Percentiles rank a stretch among this genome's conserved stretches.
Conservation (phyloP, 192 early-diverging fungal species). For the Podochytrium sp. region DNA sequence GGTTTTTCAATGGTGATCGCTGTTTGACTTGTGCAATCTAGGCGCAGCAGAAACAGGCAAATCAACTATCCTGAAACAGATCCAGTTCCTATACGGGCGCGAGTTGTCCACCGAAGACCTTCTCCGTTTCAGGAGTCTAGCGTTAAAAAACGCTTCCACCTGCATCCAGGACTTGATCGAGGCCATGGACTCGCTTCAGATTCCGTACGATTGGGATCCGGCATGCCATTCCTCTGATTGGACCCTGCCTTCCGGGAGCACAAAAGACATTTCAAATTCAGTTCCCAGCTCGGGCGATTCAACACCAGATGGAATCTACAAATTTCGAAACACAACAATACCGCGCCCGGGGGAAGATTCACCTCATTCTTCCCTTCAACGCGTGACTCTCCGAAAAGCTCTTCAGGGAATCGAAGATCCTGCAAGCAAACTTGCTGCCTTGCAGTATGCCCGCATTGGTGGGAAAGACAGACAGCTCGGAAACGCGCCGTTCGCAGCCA, state of each 20-base stretch:
- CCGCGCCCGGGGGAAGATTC: too few species aligned
- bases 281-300: neutral
- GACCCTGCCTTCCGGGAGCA: neutral
- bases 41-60: constrained; percentile 54
- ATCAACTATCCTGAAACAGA: constrained; percentile 52
- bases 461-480: constrained; percentile 7
- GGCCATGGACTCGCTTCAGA: constrained; percentile 41
- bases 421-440: neutral
- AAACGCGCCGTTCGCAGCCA: constrained; percentile 3
- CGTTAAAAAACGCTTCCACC: constrained; percentile 37
- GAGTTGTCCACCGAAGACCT: constrained; percentile 38
- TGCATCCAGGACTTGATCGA: constrained; percentile 35
- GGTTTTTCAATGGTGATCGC: neutral
- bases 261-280: neutral
- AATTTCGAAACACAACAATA: too few species aligned
- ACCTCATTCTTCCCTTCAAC: neutral
- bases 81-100: constrained; percentile 45
- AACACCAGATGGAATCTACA: neutral
- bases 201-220: constrained; percentile 45
- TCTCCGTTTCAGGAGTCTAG: constrained; percentile 31
- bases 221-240: neutral
- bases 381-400: neutral
- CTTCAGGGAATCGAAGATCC: neutral
- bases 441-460: neutral
- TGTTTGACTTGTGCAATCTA: neutral